phyloP scores from a whole-genome alignment of 768 basidiomycete genomes.

The Flagelloscypha sp. region DNA sequence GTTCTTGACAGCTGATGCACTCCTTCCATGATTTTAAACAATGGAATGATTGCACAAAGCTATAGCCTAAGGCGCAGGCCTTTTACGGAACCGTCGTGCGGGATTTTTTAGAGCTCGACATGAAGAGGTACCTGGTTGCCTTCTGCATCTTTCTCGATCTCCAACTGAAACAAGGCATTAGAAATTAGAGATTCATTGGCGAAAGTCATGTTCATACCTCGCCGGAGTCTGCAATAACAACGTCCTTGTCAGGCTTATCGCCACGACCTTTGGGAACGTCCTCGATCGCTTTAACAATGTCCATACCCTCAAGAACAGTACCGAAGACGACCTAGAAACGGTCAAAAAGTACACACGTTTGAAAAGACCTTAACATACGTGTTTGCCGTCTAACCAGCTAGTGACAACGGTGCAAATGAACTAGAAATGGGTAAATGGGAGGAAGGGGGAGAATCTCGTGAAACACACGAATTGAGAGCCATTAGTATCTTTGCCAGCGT shows the following conservation, averaged over 20 bases:
- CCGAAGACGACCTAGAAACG: constrained; percentile 82
- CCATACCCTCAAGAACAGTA: constrained; percentile 87
- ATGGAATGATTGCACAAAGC: too few relatives aligned
- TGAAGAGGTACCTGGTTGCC: constrained; percentile 90
- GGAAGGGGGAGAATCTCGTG: constrained; percentile 1
- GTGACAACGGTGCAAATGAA: constrained; percentile 90
- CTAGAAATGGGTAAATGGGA: constrained; percentile 30
- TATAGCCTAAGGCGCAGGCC: too few relatives aligned
- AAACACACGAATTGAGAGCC: constrained; percentile 83
- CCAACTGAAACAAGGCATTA: constrained; percentile 13
- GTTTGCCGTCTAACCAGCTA: constrained; percentile 85
- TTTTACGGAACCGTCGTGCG: too few relatives aligned
- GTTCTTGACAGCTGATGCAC: too few relatives aligned
- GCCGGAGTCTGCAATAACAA: constrained; percentile 78
- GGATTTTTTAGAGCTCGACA: constrained; percentile 95
- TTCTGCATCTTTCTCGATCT: constrained; percentile 46
- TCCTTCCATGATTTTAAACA: too few relatives aligned
- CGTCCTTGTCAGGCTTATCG: constrained; percentile 71
- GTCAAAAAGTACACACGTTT: too few relatives aligned
- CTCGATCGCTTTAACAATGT: constrained; percentile 73
- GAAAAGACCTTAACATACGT: constrained; percentile 40
- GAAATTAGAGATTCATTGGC: constrained; percentile 1
- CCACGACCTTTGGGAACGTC: constrained; percentile 56
- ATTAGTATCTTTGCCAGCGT: constrained; percentile 88
- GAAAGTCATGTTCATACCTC: constrained; percentile 49